phyloP scores from a whole-genome alignment of 176 grass and related monocot species.

The Triticum monococcum region DNA sequence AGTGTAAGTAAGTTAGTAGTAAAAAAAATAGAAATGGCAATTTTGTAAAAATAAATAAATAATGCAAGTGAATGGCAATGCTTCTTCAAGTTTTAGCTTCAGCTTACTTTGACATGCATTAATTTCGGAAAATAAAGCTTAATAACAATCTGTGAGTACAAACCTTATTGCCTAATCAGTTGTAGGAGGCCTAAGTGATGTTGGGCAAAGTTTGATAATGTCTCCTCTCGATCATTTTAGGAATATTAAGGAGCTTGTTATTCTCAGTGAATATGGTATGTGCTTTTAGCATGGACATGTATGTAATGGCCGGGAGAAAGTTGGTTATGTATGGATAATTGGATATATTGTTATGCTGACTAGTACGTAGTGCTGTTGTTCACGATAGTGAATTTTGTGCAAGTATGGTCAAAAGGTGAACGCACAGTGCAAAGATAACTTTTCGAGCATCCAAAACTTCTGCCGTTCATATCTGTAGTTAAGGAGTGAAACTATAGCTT shows the following conservation, averaged over 20 bases:
- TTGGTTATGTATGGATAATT: not conserved
- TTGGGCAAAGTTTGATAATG: not conserved
- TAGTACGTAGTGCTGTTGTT: not conserved
- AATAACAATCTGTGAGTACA: not conserved
- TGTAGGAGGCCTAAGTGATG: not conserved
- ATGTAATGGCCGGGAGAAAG: not conserved
- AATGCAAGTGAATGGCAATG: not conserved
- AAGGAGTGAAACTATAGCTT: not conserved
- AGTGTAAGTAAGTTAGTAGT: not conserved
- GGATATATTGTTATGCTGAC: not conserved
- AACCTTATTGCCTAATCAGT: not conserved
- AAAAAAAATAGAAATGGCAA: not conserved
- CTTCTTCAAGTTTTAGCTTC: not conserved
- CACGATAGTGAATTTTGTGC: not conserved
- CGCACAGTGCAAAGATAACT: not conserved
- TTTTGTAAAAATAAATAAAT: not conserved
- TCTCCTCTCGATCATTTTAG: not conserved
- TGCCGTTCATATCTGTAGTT: not conserved
- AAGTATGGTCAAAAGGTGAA: not conserved
- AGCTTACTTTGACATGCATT: not conserved
- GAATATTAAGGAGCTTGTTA: not conserved
- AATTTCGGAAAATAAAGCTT: not conserved
- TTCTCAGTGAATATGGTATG: not conserved
- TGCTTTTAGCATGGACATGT: not conserved
- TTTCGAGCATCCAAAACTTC: not conserved